Evolutionary conservation across 352 stramenopile genomes (phyloP), one percentile per base, ranked within the genome.

Genomic region (Blastocystis sp.): DNA sequence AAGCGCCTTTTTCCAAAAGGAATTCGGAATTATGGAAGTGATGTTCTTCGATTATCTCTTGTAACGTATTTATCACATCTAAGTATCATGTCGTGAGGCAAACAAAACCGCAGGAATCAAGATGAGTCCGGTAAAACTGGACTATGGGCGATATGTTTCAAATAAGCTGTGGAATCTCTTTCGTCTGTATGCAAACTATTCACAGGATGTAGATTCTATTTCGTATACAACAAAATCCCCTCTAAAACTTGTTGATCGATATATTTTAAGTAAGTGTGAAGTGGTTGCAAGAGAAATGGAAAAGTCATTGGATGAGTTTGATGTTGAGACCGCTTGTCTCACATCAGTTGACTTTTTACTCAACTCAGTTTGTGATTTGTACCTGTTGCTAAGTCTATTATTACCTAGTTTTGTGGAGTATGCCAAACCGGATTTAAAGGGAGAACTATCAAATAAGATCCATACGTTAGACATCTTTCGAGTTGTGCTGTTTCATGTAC

Each of bases 91-190:
- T 66, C 62, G 39, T 55, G 90, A 54, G 37, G 82, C 53, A 65
- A 85, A 37, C 50, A 73, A 63, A 55, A 54, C 93, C 94, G 34
- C 78, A n/a, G 69, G 69, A 63, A 97, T 96, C 90, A 96, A 96
- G 90, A 88, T 96, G 90, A 95, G 98, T 91, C 97, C 98, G 65
- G 93, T 94, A 68, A 93, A 94, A 68, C 93, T 99, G 5, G 95
- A 98, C 90, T 94, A 95, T 11, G 98, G 98, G 92, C 94, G 96
- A 82, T 97, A 98, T 91, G 99, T 99, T 91, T 97, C 95, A 53
- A 99, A 99, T 93, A 99, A 99, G 92, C 93, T 99, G n/a, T 99
- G 97, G 97, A 99, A 99, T 91, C 95, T 94, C 7, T 96, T 95
- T 88, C 97, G 97, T 41, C 99, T 98, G 91, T 81, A 45, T 62